These are phyloP conservation scores for Phytomonas sp. DNA, from an alignment of 208 protist species.

Conservation along the genomic window DNA sequence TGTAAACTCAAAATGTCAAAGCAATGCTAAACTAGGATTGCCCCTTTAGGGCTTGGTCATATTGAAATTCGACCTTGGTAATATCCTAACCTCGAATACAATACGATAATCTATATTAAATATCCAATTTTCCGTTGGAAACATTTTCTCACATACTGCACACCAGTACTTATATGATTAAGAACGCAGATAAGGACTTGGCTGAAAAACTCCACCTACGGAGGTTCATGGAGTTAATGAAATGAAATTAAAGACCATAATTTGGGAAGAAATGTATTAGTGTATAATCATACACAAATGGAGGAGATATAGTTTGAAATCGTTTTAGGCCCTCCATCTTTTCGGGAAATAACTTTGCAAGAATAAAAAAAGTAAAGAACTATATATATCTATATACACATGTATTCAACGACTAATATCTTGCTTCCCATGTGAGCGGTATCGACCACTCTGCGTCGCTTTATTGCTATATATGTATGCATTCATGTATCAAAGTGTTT, in stretches of 20 bases:
- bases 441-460: constrained; percentile 1
- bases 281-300: too few relatives aligned
- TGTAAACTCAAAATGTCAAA: not conserved
- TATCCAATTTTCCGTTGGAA: not conserved
- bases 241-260: not conserved
- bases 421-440: not conserved
- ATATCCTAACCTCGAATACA: not conserved
- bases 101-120: not conserved
- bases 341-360: not conserved
- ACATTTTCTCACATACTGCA: not conserved
- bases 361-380: not conserved
- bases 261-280: not conserved
- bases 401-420: not conserved
- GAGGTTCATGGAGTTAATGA: not conserved
- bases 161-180: not conserved
- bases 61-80: not conserved
- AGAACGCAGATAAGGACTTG: not conserved
- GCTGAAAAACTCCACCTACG: not conserved
- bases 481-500: constrained; percentile 10
- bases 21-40: not conserved
- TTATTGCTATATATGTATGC: constrained; percentile 6
- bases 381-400: not conserved
- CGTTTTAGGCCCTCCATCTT: not conserved
- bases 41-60: not conserved
- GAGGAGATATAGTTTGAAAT: not conserved